Percentiles rank a stretch among this genome's conserved stretches.
These are phyloP conservation scores for Theileria orientalis DNA, from an alignment of 169 alveolate genomes.

Conservation along the genomic window DNA sequence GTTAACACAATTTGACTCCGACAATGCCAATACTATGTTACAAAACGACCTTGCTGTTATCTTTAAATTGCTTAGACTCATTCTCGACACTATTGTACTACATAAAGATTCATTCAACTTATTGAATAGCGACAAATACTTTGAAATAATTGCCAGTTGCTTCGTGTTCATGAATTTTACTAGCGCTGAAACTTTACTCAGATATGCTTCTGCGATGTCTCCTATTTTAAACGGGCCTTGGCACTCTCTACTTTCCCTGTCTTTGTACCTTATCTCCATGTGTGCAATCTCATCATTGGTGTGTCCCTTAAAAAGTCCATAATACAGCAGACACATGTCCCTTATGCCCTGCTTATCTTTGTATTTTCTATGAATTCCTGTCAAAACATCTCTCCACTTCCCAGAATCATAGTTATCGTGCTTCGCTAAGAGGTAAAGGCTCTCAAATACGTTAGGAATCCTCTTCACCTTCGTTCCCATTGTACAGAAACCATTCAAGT, in stretches of 20 bases:
- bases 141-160: slow-evolving; percentile 51
- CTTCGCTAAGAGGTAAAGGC: slow-evolving; percentile 36
- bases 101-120: slow-evolving; percentile 17
- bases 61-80: neutral
- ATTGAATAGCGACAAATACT: slow-evolving; percentile 5
- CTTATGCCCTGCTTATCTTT: slow-evolving; percentile 15
- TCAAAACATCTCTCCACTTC: slow-evolving; percentile 29
- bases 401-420: neutral
- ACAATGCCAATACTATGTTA: slow-evolving; percentile 7
- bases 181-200: slow-evolving; percentile 10
- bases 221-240: slow-evolving; percentile 23
- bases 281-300: neutral
- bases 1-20: slow-evolving; percentile 15
- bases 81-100: slow-evolving; percentile 8
- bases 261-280: slow-evolving; percentile 9
- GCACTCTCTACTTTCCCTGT: neutral
- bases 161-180: slow-evolving; percentile 30
- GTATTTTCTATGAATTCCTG: slow-evolving; percentile 26
- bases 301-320: slow-evolving; percentile 24
- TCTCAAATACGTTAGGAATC: slow-evolving; percentile 8
- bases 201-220: slow-evolving; percentile 24
- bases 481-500: neutral
- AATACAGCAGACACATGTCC: slow-evolving; percentile 32
- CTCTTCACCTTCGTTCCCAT: slow-evolving; percentile 20
- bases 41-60: slow-evolving; percentile 21